A percentile compares a stretch with the other conserved stretches of the same genome.
Conservation (phyloP, 257 asterid genomes). For the Fraxinus pennsylvanica region DNA sequence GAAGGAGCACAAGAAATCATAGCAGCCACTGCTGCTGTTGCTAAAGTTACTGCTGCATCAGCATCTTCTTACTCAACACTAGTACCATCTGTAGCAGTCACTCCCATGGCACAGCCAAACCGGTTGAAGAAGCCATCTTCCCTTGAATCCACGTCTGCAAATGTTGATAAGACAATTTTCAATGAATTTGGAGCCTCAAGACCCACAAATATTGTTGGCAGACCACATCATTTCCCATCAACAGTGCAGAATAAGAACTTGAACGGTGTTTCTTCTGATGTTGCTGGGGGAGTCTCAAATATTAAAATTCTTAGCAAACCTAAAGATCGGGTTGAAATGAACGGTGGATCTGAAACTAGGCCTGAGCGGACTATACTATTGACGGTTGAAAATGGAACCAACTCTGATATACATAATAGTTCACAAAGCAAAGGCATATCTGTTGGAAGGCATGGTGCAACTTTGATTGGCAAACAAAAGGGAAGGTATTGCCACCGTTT, state of each 20-base stretch:
- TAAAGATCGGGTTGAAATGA: constrained; percentile 44
- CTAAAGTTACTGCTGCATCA: constrained; percentile 72
- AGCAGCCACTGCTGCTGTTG: constrained; percentile 87
- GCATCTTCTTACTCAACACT: constrained; percentile 53
- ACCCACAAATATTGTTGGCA: constrained; percentile 29
- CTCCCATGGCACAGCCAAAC: constrained; percentile 88
- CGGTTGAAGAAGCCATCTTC: constrained; percentile 51
- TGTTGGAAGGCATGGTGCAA: constrained; percentile 44
- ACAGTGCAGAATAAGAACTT: constrained; percentile 41
- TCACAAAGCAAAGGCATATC: constrained; percentile 45
- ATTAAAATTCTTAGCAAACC: constrained; percentile 58
- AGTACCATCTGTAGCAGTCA: constrained; percentile 79
- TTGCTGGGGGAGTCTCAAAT: constrained; percentile 54
- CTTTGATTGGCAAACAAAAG: constrained; percentile 51
- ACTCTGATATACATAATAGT: constrained; percentile 37
- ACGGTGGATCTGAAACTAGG: constrained; percentile 35
- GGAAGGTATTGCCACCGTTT: constrained; percentile 43
- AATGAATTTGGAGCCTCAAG: too few relatives aligned
- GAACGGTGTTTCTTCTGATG: constrained; percentile 39
- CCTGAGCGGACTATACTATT: constrained; percentile 34
- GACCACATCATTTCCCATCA: constrained; percentile 32
- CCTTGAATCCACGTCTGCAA: constrained; percentile 42
- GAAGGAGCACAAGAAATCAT: constrained; percentile 88
- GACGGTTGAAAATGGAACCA: constrained; percentile 44
- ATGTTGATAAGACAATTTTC: constrained; percentile 18